Evolutionary conservation across 345 rosid species (phyloP), one percentile per base, ranked within the genome.

Genomic region (Gossypium rotundifolium): DNA sequence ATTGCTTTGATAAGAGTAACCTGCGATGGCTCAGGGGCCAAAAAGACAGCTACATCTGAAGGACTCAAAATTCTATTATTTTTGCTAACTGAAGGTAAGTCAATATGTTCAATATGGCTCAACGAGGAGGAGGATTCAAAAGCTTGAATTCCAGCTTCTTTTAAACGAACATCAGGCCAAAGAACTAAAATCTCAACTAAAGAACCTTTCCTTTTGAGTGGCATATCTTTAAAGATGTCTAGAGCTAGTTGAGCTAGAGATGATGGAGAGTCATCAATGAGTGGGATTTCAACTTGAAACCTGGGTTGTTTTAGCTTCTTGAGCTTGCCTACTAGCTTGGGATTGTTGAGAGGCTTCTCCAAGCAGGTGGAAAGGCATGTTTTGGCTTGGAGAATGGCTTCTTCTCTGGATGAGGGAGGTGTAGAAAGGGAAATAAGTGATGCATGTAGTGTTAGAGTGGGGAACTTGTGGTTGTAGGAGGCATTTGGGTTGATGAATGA

Each of bases 311-410:
- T 90, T 9, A 89, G 73, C 65, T 88, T 94, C 87, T 86, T 94
- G 80, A 88, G 84, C 69, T 87, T 88, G 9, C 90, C 89, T 6
- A 87, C 76, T 20, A 90, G 88, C 74, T 86, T 91, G 17, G 93
- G 94, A 77, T 89, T 91, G 84, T 90, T 87, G 55, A 91, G 87
- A 52, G 96, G 92, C 85, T 87, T 93, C 75, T 84, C 79, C 38
- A 90, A 84, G 77, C 89, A 82, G 71, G 85, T 83, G 9, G 88
- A 80, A 82, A 93, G 89, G 79, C 91, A 91, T 77, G 87, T 90
- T 70, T 86, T 92, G 81, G 94, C 94, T 82, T 89, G 93, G 72
- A 81, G 84, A 61, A 92, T 83, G 74, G 98, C 94, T 79, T 92
- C 96, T 83, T 89, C 97, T 80, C 82, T 92, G 72, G 97, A 83